These are phyloP conservation scores for Cavenderia fasciculata DNA, from an alignment of 78 protist species.

Conservation along the genomic window DNA sequence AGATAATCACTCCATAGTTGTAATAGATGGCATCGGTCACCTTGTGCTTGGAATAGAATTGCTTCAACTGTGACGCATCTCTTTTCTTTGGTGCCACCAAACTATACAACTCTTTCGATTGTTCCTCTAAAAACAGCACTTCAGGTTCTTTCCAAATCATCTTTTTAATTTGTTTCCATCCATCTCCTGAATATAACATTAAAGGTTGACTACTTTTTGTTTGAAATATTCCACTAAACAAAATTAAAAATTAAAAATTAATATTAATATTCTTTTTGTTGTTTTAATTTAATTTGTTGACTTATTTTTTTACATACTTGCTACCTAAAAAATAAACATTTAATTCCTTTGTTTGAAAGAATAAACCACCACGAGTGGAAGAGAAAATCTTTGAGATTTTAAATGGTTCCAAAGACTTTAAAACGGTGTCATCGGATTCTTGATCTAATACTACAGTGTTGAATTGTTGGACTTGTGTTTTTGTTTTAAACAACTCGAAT, in stretches of 20 bases:
- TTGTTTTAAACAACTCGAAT: not conserved
- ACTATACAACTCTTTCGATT: not conserved
- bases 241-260: not conserved
- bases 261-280: not conserved
- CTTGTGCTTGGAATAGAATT: too few relatives aligned
- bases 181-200: not conserved
- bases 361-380: not conserved
- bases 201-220: not conserved
- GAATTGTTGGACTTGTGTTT: not conserved
- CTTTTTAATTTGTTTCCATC: not conserved
- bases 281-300: not conserved
- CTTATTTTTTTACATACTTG: constrained; percentile 21
- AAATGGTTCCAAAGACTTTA: not conserved
- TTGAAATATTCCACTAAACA: not conserved
- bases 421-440: not conserved
- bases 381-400: constrained; percentile 13
- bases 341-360: constrained; percentile 10
- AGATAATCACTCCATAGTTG: too few relatives aligned
- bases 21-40: too few relatives aligned
- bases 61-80: too few relatives aligned
- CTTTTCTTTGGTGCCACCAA: not conserved
- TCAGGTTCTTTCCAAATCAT: constrained; percentile 27
- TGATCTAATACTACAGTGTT: not conserved
- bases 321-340: constrained; percentile 29
- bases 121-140: constrained; percentile 3